Percentiles rank a stretch among this genome's conserved stretches.
phyloP scores from a whole-genome alignment of 2,329 filamentous ascomycete genomes.

The Scedosporium dehoogii region DNA sequence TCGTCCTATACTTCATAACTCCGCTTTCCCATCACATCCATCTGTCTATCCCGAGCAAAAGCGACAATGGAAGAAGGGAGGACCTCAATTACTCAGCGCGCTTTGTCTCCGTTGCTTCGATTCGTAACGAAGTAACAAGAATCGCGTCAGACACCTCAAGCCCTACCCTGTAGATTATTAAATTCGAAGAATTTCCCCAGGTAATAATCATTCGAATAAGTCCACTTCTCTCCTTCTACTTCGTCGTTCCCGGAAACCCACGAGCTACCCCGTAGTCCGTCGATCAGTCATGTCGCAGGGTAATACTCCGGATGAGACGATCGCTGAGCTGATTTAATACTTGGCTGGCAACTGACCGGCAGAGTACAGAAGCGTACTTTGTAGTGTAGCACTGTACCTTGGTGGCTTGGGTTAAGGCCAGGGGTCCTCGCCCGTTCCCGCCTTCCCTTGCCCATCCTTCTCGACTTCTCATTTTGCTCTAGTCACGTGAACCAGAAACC shows the following conservation, averaged over 20 bases:
- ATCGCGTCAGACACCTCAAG: not conserved
- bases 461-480: not conserved
- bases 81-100: not conserved
- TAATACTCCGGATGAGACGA: not conserved
- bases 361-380: too few species aligned
- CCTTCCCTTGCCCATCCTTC: not conserved
- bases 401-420: too few species aligned
- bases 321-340: too few species aligned
- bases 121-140: not conserved
- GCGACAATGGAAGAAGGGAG: too few species aligned
- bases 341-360: too few species aligned
- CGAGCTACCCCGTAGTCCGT: not conserved
- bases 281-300: conserved; percentile 2
- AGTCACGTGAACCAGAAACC: not conserved
- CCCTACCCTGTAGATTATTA: not conserved
- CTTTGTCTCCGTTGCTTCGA: not conserved
- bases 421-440: not conserved
- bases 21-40: not conserved
- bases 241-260: not conserved
- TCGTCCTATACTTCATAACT: not conserved
- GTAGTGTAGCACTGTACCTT: too few species aligned
- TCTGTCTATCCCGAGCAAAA: not conserved
- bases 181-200: too few species aligned
- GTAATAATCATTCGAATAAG: conserved; percentile 15
- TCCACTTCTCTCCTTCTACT: conserved; percentile 4